Base-by-base conservation (phyloP, 305 asterid genomes). In the Fraxinus dipetala region DNA sequence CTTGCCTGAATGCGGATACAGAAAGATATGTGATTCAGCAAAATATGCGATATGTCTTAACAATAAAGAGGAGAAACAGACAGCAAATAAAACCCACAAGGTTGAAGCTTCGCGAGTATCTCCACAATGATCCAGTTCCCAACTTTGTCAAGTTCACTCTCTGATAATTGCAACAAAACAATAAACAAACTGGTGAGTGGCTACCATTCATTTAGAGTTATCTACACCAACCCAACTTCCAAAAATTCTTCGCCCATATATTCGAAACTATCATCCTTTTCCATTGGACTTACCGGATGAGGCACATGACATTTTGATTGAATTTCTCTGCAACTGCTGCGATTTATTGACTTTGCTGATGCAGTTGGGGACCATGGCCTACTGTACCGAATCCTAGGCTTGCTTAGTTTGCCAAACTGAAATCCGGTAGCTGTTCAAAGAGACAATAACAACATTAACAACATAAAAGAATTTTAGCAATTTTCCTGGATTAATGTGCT, bases 71-170 rank as follows among this genome's bases (percentile, higher is more conserved):
- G 61, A 51, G 80, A 36, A 67, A 20, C 5, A 4, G 2, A 34
- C 34, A 18, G 56, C 78, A 80, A 69, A 51, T 18, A 43, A 70
- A 81, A 82, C 98, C 80, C 83, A 94, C 99, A 35, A 94, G 92
- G 84, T 92, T 90, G 92, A 88, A 94, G 90, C 84, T 89, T 84
- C 91, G 91, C 89, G 91, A 93, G 78, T 95, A 95, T 91, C 98
- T 92, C 98, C 95, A 90, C 45, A 95, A 80, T 18, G 99, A 94
- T 90, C 91, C 90, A 48, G 91, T 91, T 81, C 97, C 98, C 24
- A 95, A 90, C 85, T 91, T 95, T 48, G 91, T 89, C 85, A 95
- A 69, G 83, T 90, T 91, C 54, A 92, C 90, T 84, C 93, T 90
- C 93, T 91, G 91, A 73, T 26, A 69, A 75, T 86, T 45, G 26